phyloP scores from a whole-genome alignment of 2,329 filamentous ascomycete genomes.

The Pseudogymnoascus sp. region DNA sequence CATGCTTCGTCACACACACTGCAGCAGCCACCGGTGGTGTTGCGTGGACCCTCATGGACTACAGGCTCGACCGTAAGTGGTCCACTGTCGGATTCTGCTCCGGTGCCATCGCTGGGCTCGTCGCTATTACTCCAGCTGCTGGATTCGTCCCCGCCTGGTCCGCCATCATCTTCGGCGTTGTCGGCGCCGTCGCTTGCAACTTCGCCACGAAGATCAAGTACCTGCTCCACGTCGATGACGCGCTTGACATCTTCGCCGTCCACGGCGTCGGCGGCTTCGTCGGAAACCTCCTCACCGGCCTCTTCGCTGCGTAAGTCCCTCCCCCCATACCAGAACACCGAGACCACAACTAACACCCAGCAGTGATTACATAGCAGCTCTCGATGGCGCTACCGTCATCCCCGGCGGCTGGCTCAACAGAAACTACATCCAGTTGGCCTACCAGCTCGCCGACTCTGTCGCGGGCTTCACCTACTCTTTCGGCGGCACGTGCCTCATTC shows the following conservation, averaged over 20 bases:
- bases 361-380: constrained; percentile 65
- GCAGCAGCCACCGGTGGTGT: constrained; percentile 77
- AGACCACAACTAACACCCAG: background rate
- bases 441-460: constrained; percentile 75
- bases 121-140: constrained; percentile 81
- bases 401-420: constrained; percentile 73
- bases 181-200: constrained; percentile 72
- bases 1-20: constrained; percentile 76
- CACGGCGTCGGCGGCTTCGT: constrained; percentile 71
- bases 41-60: constrained; percentile 84
- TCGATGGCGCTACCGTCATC: constrained; percentile 63
- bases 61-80: constrained; percentile 83
- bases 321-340: background rate
- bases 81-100: constrained; percentile 91
- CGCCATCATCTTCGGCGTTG: constrained; percentile 67
- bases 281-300: constrained; percentile 68
- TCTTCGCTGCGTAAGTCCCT: constrained; percentile 57
- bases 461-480: constrained; percentile 73
- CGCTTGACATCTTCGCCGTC: constrained; percentile 80
- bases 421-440: constrained; percentile 74
- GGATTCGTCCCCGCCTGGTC: constrained; percentile 79
- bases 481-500: constrained; percentile 64
- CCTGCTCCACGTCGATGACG: constrained; percentile 69
- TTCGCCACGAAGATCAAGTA: constrained; percentile 91
- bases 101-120: constrained; percentile 77